Conservation (phyloP, 192 early-diverging fungal species). For the Mortierella hygrophila region DNA sequence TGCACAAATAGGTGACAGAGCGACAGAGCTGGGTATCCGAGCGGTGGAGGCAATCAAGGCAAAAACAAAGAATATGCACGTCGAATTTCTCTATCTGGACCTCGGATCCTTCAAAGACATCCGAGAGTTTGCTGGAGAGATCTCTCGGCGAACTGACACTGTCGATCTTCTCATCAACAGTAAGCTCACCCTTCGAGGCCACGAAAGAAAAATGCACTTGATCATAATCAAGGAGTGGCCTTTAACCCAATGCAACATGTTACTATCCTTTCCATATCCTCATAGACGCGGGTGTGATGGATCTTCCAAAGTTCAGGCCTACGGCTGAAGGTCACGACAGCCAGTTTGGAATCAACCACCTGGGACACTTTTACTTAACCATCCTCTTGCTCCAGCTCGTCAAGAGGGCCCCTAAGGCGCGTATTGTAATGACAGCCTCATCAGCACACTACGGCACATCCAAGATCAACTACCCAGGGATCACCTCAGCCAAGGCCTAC, state of each 20-base stretch:
- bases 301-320: constrained; percentile 36
- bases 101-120: constrained; percentile 42
- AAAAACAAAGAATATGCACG: constrained; percentile 40
- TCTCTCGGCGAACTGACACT: neutral
- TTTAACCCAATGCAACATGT: neutral
- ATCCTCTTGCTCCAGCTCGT: constrained; percentile 27
- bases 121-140: constrained; percentile 19
- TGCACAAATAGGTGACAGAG: constrained; percentile 31
- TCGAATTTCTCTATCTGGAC: constrained; percentile 49
- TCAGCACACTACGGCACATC: constrained; percentile 50
- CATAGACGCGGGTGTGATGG: constrained; percentile 53
- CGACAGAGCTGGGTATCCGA: constrained; percentile 39
- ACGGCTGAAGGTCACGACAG: constrained; percentile 50
- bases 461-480: constrained; percentile 45
- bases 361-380: constrained; percentile 42
- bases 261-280: neutral
- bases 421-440: constrained; percentile 46
- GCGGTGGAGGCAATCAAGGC: constrained; percentile 47
- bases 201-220: neutral
- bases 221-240: neutral
- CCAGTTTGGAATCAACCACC: constrained; percentile 50
- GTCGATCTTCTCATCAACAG: constrained; percentile 49
- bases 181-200: constrained; percentile 7
- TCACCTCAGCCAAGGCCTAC: constrained; percentile 40
- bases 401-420: constrained; percentile 41